phyloP scores from a whole-genome alignment of 2,329 filamentous ascomycete species.

The Penicillium sp. region DNA sequence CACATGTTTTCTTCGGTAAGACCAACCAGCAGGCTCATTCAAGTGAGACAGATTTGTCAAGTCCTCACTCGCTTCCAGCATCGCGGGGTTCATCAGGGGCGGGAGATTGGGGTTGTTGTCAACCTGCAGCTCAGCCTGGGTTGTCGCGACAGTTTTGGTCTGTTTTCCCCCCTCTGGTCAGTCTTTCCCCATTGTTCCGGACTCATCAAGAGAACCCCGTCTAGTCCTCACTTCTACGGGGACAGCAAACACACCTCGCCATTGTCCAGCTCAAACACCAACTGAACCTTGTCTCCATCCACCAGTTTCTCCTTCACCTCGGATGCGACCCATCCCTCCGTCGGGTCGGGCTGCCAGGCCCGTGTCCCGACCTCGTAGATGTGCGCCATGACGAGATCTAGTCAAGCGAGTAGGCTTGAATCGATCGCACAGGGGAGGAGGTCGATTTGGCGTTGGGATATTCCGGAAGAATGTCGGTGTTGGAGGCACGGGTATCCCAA shows the following conservation, averaged over 20 bases:
- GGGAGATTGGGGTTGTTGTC: conserved; percentile 80
- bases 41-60: conserved; percentile 96
- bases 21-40: conserved; percentile 93
- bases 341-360: conserved; percentile 96
- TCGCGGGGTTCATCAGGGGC: conserved; percentile 95
- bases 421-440: conserved; percentile 22
- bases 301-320: conserved; percentile 86
- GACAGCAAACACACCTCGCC: conserved; percentile 72
- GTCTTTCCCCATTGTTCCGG: conserved; percentile 1
- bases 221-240: background rate
- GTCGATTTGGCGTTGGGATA: conserved; percentile 3
- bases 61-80: conserved; percentile 98
- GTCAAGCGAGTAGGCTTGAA: conserved; percentile 14
- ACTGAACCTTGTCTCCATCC: conserved; percentile 82
- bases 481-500: conserved; percentile 8
- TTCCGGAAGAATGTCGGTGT: conserved; percentile 14
- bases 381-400: conserved; percentile 72
- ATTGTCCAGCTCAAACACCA: conserved; percentile 89
- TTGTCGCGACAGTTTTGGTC: conserved; percentile 81
- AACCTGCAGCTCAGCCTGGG: conserved; percentile 74
- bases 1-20: conserved; percentile 6
- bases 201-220: background rate
- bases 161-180: conserved; percentile 47
- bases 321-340: conserved; percentile 96
- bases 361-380: conserved; percentile 95